Evolutionary conservation across 23 red algal species (phyloP).

Genomic region (Cyanidium caldarium): DNA sequence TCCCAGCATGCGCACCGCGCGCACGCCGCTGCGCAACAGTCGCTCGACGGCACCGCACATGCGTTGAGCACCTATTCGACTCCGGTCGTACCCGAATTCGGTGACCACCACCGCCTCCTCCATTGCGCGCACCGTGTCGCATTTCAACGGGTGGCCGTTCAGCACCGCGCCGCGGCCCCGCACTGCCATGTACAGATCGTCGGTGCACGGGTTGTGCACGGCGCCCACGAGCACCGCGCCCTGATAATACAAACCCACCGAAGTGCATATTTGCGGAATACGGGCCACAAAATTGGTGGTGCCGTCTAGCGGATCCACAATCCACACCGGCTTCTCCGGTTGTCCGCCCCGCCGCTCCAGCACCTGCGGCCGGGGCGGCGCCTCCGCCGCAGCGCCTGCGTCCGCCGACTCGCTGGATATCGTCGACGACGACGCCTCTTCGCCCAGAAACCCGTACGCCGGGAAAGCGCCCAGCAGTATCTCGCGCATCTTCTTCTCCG

Average conservation of each 20-base stretch:
- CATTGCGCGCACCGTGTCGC: background rate
- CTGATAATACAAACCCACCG: conserved; percentile 8
- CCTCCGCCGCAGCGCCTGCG: background rate
- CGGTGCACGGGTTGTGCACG: conserved; percentile 40
- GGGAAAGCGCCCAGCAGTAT: conserved; percentile 26
- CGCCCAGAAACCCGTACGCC: conserved; percentile 41
- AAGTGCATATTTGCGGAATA: conserved; percentile 1
- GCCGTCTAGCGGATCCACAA: conserved; percentile 85
- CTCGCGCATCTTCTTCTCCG: background rate
- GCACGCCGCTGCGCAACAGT: conserved; percentile 15
- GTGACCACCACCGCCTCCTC: conserved; percentile 29
- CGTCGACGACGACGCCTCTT: conserved; percentile 42
- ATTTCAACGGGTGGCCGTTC: conserved; percentile 16
- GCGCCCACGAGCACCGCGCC: conserved; percentile 25
- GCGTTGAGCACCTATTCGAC: background rate
- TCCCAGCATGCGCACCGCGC: conserved; percentile 41
- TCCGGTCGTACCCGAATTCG: conserved; percentile 52
- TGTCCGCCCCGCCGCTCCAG: too few species aligned
- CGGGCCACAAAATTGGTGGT: conserved; percentile 58
- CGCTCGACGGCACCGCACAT: conserved; percentile 12
- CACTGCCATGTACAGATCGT: conserved; percentile 34
- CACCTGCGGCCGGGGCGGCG: too few species aligned
- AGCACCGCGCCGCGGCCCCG: conserved; percentile 8
- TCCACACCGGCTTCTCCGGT: conserved; percentile 15
- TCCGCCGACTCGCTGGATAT: background rate